Evolutionary conservation across 2,329 filamentous ascomycete species (phyloP), one percentile per base, ranked within the genome.

Genomic region (Fusarium annulatum): DNA sequence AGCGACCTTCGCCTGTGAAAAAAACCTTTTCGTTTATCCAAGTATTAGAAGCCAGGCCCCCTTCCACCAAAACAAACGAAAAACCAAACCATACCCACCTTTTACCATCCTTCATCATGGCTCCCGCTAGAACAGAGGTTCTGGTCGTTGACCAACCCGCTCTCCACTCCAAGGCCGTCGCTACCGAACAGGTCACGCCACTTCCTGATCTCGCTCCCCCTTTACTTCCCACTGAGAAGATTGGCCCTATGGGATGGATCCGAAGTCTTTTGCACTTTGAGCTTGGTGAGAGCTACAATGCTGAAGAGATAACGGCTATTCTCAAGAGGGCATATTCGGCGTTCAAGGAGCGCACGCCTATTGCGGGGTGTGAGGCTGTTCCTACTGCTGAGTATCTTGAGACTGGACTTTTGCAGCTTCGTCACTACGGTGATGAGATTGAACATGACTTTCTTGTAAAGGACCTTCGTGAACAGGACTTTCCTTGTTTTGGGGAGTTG

Each of bases 11-110:
- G 36, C 19, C 36, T 41, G 19, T 28, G 4, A n/a, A 10, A n/a
- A 10, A 30, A 51, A 1, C 11, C 5, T 14, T 7, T 41, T 41
- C 10, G 19, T 30, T 2, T 42, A 34, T 15, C 26, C 26, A 42
- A 68, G 42, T 68, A 68, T 68, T 68, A 68, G 65, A 68, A 68
- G 64, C 14, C 26, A 21, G 41, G 14, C 42, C 48, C 42, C 36
- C 48, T n/a, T 28, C 30, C 30, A 18, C 19, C 2, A 7, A 1
- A 30, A 12, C 23, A n/a, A 30, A 18, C 34, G 6, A n/a, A 8
- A 21, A 46, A 46, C 15, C 10, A 42, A 42, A 49, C n/a, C 43
- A 42, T 62, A 42, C 11, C 26, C 48, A 55, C 52, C 26, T 36
- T 15, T 64, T 58, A 19, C 3, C 30, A 52, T 45, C 21, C 34